phyloP scores from a whole-genome alignment of 495 filamentous ascomycete genomes.

The Glutinoglossum americanum region DNA sequence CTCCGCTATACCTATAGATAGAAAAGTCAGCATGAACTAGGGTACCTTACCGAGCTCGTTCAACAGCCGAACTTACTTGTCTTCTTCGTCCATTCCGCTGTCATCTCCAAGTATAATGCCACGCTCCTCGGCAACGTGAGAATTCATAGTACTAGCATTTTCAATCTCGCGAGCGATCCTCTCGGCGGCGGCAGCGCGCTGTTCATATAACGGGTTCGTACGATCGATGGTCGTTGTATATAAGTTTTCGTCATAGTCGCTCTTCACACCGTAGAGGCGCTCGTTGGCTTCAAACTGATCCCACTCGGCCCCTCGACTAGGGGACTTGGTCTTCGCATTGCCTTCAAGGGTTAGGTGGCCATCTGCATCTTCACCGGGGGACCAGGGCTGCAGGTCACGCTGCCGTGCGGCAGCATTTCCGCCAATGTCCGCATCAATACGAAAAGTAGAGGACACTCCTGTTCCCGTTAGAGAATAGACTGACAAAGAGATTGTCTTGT shows the following conservation, averaged over 20 bases:
- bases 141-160: constrained; percentile 37
- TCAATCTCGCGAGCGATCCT: constrained; percentile 83
- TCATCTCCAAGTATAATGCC: constrained; percentile 43
- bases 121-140: constrained; percentile 76
- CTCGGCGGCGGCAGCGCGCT: constrained; percentile 54
- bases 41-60: background rate
- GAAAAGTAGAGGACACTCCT: constrained; percentile 32
- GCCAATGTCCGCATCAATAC: constrained; percentile 78
- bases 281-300: constrained; percentile 91
- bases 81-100: constrained; percentile 60
- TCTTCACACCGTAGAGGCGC: constrained; percentile 63
- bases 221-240: constrained; percentile 86
- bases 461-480: background rate
- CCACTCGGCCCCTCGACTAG: constrained; percentile 33
- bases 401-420: constrained; percentile 45
- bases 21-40: constrained; percentile 14
- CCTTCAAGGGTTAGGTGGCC: constrained; percentile 50
- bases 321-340: constrained; percentile 11
- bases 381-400: constrained; percentile 67
- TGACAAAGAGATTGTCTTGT: background rate
- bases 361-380: constrained; percentile 36
- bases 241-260: constrained; percentile 75
- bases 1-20: constrained; percentile 60
- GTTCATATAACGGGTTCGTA: constrained; percentile 55
- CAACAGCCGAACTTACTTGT: constrained; percentile 39